Evolutionary conservation across 169 alveolate species (phyloP), one percentile per base, ranked within the genome.

Genomic region (Eimeria tenella): DNA sequence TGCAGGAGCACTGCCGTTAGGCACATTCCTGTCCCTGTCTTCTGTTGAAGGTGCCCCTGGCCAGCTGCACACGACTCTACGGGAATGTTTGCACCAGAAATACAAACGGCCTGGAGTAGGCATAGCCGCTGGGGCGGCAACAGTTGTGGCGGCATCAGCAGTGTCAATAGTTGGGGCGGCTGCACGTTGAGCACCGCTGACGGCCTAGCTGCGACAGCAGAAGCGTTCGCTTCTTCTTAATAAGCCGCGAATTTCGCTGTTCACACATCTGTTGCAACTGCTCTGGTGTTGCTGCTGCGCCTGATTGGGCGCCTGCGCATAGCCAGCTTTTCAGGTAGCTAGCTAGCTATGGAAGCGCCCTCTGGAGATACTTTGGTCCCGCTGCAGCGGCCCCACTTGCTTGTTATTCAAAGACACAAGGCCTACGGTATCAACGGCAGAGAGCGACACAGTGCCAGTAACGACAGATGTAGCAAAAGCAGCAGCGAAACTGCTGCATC

Each of bases 351-450:
- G 83, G 83, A 73, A 13, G 83, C 17, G 15, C 11, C 31, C 19
- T 23, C 10, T 7, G 23, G 42, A 5, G 83, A 31, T 3, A 58
- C 52, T 11, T 10, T 73, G 25, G 42, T 31, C 42, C 60, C 83
- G 6, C 9, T 42, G 58, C 60, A 73, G 42, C 83, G 58, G 11
- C 83, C 83, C 11, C 83, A 73, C 83, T 58, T 73, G 60, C 60
- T 73, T 73, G 83, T 49, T 58, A 49, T 73, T 49, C 83, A 73
- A 25, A 55, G 83, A n/a, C 31, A 49, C 15, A 73, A 42, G 31
- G 62, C 62, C 58, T 7, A 25, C 60, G 19, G 60, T 31, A 21
- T 23, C 83, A 58, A 73, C 4, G 60, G 83, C 60, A 73, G 60
- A 55, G 50, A 25, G 83, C 83, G 49, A 25, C 31, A 73, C 83